Evolutionary conservation across 2,329 filamentous ascomycete genomes (phyloP), one percentile per base, ranked within the genome.

Genomic region (Fusarium robinianum): DNA sequence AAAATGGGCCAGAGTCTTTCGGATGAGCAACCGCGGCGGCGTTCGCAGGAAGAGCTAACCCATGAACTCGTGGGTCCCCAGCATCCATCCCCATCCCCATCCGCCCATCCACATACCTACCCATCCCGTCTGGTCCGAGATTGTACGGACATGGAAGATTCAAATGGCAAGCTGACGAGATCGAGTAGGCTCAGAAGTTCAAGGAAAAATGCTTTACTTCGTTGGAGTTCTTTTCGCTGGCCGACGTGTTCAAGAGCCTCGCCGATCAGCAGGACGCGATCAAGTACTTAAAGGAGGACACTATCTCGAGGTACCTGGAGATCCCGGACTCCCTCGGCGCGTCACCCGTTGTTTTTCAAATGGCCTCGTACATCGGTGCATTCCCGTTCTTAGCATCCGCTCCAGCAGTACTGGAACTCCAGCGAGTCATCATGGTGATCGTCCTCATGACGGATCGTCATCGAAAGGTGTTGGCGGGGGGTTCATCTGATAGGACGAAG

Each of bases 331-430:
- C 84, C 17, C 70, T 90, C 17, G 78, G 75, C 36, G 84, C 80
- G 6, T 85, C 84, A 4, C 77, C 84, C 2, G 77, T 90, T 29
- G 61, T 90, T 31, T 89, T 87, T 60, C 84, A 87, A 58, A 85
- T 88, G 76, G 65, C 84, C 3, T 84, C 83, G 5, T 87, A 84
- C 55, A 72, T 89, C 1, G 87, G 83, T 21, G 83, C 86, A 1
- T 90, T 90, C 46, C 87, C 87, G 0, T 89, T 89, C 53, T 73
- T 87, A 3, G 76, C 80, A 38, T 81, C 88, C 58, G 85, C 85
- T 0, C 87, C 87, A 0, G 83, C 78, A 3, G 82, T 88, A 3
- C 67, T 90, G 34, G 83, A 85, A 7, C 77, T 86, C 29, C 81
- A 87, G 48, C 82, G 84, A 57, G 70, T 89, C 67, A 75, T 90